phyloP scores from a whole-genome alignment of 192 early-diverging fungal genomes.

The Entomortierella lignicola region DNA sequence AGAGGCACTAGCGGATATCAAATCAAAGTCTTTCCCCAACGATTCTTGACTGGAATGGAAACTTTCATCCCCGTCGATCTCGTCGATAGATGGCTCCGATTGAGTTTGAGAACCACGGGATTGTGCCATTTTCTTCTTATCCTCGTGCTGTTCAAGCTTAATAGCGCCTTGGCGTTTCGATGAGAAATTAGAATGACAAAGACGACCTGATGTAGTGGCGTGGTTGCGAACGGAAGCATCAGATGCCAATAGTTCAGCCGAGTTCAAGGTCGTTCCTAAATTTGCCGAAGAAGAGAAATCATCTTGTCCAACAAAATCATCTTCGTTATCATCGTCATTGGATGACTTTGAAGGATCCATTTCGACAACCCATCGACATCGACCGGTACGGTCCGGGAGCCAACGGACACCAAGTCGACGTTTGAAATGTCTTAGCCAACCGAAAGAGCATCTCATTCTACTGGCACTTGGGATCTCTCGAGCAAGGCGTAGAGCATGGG shows the following conservation, averaged over 20 bases:
- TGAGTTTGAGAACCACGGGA: too few relatives aligned
- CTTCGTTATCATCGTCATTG: too few relatives aligned
- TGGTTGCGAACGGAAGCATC: not conserved
- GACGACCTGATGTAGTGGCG: not conserved
- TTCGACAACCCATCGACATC: conserved; percentile 37
- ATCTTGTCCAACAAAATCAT: too few relatives aligned
- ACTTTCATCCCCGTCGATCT: conserved; percentile 23
- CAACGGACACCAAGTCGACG: conserved; percentile 48
- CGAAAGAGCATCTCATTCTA: conserved; percentile 49
- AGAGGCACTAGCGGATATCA: not conserved
- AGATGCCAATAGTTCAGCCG: conserved; percentile 6
- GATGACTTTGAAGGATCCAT: conserved; percentile 22
- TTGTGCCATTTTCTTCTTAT: too few relatives aligned
- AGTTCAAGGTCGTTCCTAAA: not conserved
- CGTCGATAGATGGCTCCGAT: not conserved
- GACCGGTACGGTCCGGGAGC: conserved; percentile 32
- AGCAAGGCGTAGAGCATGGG: conserved; percentile 41
- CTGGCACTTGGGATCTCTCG: conserved; percentile 31
- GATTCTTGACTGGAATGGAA: conserved; percentile 35
- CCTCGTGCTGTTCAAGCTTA: conserved; percentile 10
- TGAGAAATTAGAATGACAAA: conserved; percentile 8
- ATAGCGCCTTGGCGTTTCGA: conserved; percentile 16
- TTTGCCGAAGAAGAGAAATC: too few relatives aligned
- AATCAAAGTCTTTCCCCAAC: conserved; percentile 25
- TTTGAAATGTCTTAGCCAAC: conserved; percentile 53